phyloP scores from a whole-genome alignment of 108 stramenopile species.

The Skeletonema tropicum region DNA sequence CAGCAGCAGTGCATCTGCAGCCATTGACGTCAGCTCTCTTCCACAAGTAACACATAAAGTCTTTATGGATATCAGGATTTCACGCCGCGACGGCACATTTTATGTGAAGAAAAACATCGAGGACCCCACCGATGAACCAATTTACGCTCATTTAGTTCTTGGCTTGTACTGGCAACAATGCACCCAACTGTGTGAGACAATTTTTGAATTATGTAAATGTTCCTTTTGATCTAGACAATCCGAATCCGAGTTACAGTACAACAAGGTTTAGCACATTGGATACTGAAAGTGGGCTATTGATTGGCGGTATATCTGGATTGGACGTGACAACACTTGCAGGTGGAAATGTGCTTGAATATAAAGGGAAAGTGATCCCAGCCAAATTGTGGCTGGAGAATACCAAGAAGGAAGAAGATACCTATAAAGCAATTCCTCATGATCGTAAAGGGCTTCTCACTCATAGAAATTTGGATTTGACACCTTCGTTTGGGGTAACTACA shows the following conservation, averaged over 20 bases:
- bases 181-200: constrained; percentile 65
- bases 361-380: constrained; percentile 68
- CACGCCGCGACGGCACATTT: constrained; percentile 81
- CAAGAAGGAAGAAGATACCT: background rate
- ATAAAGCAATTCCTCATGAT: constrained; percentile 48
- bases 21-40: constrained; percentile 5
- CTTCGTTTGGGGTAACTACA: constrained; percentile 86
- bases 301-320: constrained; percentile 78
- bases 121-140: constrained; percentile 65
- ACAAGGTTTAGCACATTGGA: constrained; percentile 64
- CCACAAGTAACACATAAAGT: constrained; percentile 73
- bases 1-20: background rate
- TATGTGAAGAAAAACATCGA: constrained; percentile 63
- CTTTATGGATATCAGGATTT: constrained; percentile 78
- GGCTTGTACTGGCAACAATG: constrained; percentile 71
- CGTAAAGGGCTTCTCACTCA: constrained; percentile 79
- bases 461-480: constrained; percentile 65
- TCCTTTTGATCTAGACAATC: constrained; percentile 59
- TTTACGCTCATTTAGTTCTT: constrained; percentile 59
- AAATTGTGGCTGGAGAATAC: constrained; percentile 77
- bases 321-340: constrained; percentile 68
- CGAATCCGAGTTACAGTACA: constrained; percentile 69
- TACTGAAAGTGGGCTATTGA: constrained; percentile 68
- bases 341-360: constrained; percentile 64
- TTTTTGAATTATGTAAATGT: constrained; percentile 74